phyloP scores from a whole-genome alignment of 495 filamentous ascomycete species.

The Copromyces sp. region DNA sequence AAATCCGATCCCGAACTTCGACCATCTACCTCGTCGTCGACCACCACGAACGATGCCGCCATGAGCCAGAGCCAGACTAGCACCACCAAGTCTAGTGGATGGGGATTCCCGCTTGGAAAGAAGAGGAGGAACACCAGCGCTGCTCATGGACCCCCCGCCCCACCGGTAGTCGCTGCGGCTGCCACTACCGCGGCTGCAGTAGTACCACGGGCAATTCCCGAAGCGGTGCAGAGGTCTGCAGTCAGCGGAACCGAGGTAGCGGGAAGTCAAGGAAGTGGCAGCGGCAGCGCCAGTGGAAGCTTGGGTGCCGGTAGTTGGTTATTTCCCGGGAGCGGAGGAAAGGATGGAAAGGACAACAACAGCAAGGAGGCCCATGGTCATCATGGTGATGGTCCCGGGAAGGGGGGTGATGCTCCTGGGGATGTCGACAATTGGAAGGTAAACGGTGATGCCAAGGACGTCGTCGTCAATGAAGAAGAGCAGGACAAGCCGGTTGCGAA shows the following conservation, averaged over 20 bases:
- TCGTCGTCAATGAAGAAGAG: background rate
- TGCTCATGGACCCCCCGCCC: background rate
- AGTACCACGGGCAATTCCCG: background rate
- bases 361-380: background rate
- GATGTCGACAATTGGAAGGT: background rate
- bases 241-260: background rate
- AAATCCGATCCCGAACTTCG: background rate
- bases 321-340: background rate
- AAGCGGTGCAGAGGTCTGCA: background rate
- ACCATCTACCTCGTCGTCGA: background rate
- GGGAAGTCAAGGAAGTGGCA: background rate
- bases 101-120: background rate
- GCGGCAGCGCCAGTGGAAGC: background rate
- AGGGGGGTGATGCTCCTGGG: background rate
- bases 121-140: background rate
- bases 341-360: background rate
- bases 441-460: background rate
- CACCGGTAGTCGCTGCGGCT: background rate
- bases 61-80: background rate
- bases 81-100: background rate
- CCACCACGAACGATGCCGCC: background rate
- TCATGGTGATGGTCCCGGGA: background rate
- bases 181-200: background rate
- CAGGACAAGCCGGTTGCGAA: background rate
- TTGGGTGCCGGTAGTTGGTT: background rate